Evolutionary conservation across 2,329 filamentous ascomycete genomes (phyloP).

Genomic region (Fusarium xyrophilum): DNA sequence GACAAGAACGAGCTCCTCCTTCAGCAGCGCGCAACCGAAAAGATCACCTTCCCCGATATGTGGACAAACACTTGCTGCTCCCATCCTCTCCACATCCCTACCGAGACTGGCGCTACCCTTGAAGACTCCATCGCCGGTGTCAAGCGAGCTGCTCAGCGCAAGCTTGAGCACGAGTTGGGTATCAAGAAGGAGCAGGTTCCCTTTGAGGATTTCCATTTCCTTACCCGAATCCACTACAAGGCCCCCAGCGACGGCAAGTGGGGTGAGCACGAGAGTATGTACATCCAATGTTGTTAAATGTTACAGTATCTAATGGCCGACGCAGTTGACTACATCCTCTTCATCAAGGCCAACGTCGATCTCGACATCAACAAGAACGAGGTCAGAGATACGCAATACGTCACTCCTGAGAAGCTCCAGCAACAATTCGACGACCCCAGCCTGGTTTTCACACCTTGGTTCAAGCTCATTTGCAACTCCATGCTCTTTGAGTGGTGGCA

Average conservation of each 20-base stretch:
- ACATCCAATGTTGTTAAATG: neutral
- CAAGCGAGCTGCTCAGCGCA: constrained; percentile 90
- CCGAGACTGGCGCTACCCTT: constrained; percentile 86
- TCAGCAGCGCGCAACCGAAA: constrained; percentile 93
- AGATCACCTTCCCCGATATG: constrained; percentile 99
- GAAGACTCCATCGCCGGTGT: constrained; percentile 82
- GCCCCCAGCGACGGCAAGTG: constrained; percentile 96
- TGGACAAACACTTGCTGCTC: constrained; percentile 99
- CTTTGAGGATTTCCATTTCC: constrained; percentile 87
- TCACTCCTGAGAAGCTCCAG: constrained; percentile 82
- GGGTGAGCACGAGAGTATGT: constrained; percentile 97
- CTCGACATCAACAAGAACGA: constrained; percentile 85
- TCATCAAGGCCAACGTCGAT: constrained; percentile 94
- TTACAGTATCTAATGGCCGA: constrained; percentile 11
- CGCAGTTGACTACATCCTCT: constrained; percentile 95
- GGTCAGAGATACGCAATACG: constrained; percentile 83
- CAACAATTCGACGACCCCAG: constrained; percentile 80
- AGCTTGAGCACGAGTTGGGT: constrained; percentile 92
- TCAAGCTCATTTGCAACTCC: constrained; percentile 97
- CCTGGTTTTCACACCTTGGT: constrained; percentile 95
- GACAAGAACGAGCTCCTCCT: constrained; percentile 89
- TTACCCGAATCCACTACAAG: constrained; percentile 98
- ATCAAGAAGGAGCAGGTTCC: constrained; percentile 90
- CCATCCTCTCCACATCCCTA: constrained; percentile 88
- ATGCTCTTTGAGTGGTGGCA: constrained; percentile 99